Percentiles rank a stretch among this genome's conserved stretches.
Conservation (phyloP, 345 rosid genomes). For the Hibiscus mutabilis region DNA sequence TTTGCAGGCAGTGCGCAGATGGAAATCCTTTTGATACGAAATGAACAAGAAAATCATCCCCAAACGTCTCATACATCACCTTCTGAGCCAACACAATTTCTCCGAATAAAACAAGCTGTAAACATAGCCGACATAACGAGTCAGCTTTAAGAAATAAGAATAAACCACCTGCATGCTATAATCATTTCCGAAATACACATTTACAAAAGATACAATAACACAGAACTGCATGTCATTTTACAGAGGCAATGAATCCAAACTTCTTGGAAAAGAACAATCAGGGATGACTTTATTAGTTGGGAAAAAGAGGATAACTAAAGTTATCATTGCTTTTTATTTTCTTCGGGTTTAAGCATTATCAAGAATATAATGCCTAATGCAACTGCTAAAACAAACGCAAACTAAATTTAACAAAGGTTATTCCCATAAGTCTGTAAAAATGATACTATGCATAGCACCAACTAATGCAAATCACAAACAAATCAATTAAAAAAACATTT, state of each 20-base stretch:
- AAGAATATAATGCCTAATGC: not conserved
- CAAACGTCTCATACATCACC: conserved; percentile 90
- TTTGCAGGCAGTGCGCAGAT: conserved; percentile 52
- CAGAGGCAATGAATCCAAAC: too few relatives aligned
- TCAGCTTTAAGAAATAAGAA: not conserved
- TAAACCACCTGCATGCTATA: not conserved
- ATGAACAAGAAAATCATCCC: conserved; percentile 59
- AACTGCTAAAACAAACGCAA: not conserved
- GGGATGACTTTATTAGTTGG: not conserved
- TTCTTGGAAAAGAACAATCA: too few relatives aligned
- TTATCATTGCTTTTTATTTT: not conserved
- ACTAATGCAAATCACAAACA: not conserved
- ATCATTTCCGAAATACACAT: not conserved
- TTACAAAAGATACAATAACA: not conserved
- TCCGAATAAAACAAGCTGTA: conserved; percentile 72
- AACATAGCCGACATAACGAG: conserved; percentile 3
- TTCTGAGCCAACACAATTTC: conserved; percentile 87
- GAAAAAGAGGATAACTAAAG: not conserved
- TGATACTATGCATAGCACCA: not conserved
- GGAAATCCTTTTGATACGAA: conserved; percentile 54
- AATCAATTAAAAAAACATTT: not conserved
- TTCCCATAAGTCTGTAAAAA: not conserved
- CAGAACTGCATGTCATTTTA: not conserved
- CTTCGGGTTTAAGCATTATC: not conserved
- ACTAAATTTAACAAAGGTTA: not conserved